Evolutionary conservation across 1,139 yeast genomes (phyloP).

Genomic region (Taphrina betulina): DNA sequence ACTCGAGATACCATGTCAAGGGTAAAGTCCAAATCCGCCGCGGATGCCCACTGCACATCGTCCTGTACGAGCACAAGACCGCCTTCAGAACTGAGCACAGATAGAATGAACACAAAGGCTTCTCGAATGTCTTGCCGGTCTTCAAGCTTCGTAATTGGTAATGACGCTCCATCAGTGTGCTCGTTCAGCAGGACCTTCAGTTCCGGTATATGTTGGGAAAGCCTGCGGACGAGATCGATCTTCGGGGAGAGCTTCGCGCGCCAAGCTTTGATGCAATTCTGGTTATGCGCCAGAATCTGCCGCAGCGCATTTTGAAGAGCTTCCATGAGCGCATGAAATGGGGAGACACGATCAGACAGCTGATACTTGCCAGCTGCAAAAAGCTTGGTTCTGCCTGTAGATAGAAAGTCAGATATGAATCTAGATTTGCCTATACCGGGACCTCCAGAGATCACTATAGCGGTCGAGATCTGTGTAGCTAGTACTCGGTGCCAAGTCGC

Average conservation of each 20-base stretch:
- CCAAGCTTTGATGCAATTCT: slow-evolving; percentile 1
- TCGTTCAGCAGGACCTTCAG: slow-evolving; percentile 2
- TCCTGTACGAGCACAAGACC: slow-evolving; percentile 6
- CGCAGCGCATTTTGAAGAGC: slow-evolving; percentile 7
- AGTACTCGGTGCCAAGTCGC: background rate
- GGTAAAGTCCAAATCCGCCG: slow-evolving; percentile 7
- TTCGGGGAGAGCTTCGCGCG: slow-evolving; percentile 1
- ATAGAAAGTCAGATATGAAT: background rate
- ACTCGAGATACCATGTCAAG: slow-evolving; percentile 6
- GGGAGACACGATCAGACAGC: slow-evolving; percentile 5
- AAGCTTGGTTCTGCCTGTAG: background rate
- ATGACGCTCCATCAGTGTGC: background rate
- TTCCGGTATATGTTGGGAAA: slow-evolving; percentile 13
- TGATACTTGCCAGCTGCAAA: slow-evolving; percentile 3
- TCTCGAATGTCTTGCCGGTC: slow-evolving; percentile 1
- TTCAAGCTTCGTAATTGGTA: background rate
- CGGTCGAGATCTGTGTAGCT: background rate
- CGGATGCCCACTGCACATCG: slow-evolving; percentile 21
- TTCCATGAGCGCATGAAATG: slow-evolving; percentile 2
- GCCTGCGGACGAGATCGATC: background rate
- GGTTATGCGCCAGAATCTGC: slow-evolving; percentile 9
- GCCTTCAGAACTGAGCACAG: background rate
- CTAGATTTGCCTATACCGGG: slow-evolving; percentile 18
- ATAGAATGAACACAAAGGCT: slow-evolving; percentile 2
- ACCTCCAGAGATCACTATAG: slow-evolving; percentile 1